Conservation (phyloP, 2,329 filamentous ascomycete genomes). For the Kalaharituber pfeilii region DNA sequence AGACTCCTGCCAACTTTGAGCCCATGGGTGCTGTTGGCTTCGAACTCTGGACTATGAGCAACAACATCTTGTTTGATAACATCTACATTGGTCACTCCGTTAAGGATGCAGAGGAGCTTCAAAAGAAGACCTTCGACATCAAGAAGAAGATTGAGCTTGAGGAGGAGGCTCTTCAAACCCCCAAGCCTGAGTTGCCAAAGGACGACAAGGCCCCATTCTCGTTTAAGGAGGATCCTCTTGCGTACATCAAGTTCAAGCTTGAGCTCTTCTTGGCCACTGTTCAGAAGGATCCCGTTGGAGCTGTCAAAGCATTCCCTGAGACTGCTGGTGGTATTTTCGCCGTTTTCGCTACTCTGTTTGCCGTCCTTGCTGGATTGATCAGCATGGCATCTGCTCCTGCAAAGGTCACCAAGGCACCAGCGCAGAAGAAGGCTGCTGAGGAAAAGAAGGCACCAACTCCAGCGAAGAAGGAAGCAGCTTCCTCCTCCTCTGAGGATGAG, state of each 20-base stretch:
- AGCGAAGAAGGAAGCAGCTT: conserved; percentile 48
- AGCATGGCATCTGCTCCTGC: conserved; percentile 48
- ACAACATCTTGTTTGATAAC: conserved; percentile 97
- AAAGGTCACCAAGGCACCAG: conserved; percentile 25
- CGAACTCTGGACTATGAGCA: conserved; percentile 99
- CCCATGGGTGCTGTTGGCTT: conserved; percentile 97
- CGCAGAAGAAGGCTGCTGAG: conserved; percentile 50
- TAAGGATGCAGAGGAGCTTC: conserved; percentile 77
- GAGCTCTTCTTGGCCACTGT: conserved; percentile 77
- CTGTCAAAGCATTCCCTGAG: conserved; percentile 79
- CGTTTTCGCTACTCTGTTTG: conserved; percentile 50
- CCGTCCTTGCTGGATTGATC: conserved; percentile 50
- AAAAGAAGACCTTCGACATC: conserved; percentile 72
- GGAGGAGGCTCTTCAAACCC: conserved; percentile 60
- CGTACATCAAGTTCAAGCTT: conserved; percentile 79
- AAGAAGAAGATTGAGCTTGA: conserved; percentile 74
- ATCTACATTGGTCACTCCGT: conserved; percentile 98
- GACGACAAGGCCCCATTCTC: conserved; percentile 39
- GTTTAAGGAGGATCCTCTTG: conserved; percentile 80
- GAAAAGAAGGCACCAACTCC: conserved; percentile 26
- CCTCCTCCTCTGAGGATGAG: conserved; percentile 40
- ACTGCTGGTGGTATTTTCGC: conserved; percentile 65
- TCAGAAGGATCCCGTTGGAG: conserved; percentile 65
- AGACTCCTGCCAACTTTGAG: conserved; percentile 90
- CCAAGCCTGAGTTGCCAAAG: conserved; percentile 37